These are phyloP conservation scores for Cubamyces sp. DNA, from an alignment of 768 basidiomycete genomes.

Conservation along the genomic window DNA sequence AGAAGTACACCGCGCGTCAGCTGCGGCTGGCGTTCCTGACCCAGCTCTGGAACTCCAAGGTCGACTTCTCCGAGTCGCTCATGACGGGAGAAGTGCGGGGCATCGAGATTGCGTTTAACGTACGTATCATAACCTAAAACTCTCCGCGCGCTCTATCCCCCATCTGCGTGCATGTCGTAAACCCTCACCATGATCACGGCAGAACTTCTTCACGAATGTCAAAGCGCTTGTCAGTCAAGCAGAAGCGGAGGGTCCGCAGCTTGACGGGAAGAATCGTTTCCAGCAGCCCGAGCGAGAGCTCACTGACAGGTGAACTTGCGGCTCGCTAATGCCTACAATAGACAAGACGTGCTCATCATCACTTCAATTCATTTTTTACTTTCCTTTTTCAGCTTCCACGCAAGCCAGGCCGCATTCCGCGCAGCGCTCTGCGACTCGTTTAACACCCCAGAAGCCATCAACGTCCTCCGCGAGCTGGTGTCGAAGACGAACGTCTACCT, in stretches of 20 bases:
- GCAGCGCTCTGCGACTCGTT: conserved; percentile 93
- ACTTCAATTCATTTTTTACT: neutral
- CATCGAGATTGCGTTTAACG: conserved; percentile 84
- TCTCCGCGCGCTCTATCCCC: conserved; percentile 1
- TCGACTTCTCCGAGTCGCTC: conserved; percentile 91
- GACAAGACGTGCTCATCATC: neutral
- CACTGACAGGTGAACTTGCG: conserved; percentile 54
- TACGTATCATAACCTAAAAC: conserved; percentile 42
- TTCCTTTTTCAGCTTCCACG: conserved; percentile 57
- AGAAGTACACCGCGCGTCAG: conserved; percentile 83
- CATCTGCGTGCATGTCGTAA: conserved; percentile 2
- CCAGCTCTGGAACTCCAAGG: conserved; percentile 89
- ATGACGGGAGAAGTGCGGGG: conserved; percentile 90
- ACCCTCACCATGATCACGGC: neutral
- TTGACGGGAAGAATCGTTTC: conserved; percentile 69
- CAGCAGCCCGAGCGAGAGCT: conserved; percentile 71
- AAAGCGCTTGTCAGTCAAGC: conserved; percentile 78
- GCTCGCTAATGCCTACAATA: neutral
- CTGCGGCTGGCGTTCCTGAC: conserved; percentile 89
- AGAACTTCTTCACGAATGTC: conserved; percentile 94
- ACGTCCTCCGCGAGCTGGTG: conserved; percentile 77
- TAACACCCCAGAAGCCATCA: conserved; percentile 87
- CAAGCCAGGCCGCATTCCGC: conserved; percentile 79
- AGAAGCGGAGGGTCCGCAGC: conserved; percentile 48
- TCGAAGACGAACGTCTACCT: conserved; percentile 90